Conservation (phyloP, 2,329 filamentous ascomycete species). For the Aspergillus fijiensis region DNA sequence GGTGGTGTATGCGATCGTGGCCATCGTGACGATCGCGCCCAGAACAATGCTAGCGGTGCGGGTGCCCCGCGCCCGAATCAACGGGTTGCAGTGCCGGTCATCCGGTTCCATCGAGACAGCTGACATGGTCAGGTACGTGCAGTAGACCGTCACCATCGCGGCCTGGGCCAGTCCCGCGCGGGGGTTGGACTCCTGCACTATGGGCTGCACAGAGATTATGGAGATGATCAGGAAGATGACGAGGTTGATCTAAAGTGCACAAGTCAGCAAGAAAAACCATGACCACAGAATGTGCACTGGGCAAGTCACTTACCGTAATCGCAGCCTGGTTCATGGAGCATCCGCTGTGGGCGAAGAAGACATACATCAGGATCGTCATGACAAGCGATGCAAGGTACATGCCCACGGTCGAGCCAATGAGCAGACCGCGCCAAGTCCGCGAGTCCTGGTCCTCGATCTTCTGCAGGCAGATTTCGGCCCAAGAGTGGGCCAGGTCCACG, state of each 20-base stretch:
- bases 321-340: conserved; percentile 97
- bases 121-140: conserved; percentile 97
- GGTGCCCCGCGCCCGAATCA: conserved; percentile 79
- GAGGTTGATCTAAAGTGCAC: conserved; percentile 65
- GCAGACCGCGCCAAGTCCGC: conserved; percentile 74
- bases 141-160: conserved; percentile 96
- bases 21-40: conserved; percentile 91
- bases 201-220: conserved; percentile 82
- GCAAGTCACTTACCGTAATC: conserved; percentile 63
- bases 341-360: conserved; percentile 80
- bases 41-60: conserved; percentile 88
- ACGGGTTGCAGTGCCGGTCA: conserved; percentile 88
- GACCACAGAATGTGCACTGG: conserved; percentile 9
- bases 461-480: conserved; percentile 92
- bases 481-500: conserved; percentile 92
- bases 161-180: conserved; percentile 95
- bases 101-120: conserved; percentile 99
- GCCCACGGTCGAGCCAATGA: conserved; percentile 86
- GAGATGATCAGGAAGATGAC: conserved; percentile 79
- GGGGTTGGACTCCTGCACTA: conserved; percentile 85
- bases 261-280: not conserved
- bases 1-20: conserved; percentile 96
- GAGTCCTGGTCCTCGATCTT: conserved; percentile 92
- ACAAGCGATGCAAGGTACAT: conserved; percentile 91
- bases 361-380: conserved; percentile 96